Conservation (phyloP, 2,329 filamentous ascomycete species). For the Alternaria arborescens region DNA sequence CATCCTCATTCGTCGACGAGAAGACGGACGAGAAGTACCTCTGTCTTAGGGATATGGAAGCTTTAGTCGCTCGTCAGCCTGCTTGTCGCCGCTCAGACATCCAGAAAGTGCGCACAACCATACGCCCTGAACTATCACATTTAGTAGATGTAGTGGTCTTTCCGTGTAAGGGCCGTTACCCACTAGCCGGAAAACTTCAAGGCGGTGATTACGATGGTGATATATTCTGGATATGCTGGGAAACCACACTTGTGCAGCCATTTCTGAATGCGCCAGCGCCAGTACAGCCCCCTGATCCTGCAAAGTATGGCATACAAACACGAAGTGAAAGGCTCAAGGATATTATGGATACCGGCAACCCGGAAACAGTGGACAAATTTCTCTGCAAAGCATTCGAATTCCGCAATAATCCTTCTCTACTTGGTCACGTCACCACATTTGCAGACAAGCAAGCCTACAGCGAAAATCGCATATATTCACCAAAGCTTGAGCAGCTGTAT, state of each 20-base stretch:
- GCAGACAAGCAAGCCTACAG: conserved; percentile 70
- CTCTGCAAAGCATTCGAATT: conserved; percentile 66
- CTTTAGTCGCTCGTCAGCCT: conserved; percentile 74
- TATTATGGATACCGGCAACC: conserved; percentile 44
- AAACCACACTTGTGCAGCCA: conserved; percentile 68
- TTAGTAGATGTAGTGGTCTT: conserved; percentile 86
- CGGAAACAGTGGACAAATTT: conserved; percentile 55
- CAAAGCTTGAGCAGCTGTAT: conserved; percentile 36
- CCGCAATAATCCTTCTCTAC: conserved; percentile 63
- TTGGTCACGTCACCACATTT: conserved; percentile 71
- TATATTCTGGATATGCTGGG: conserved; percentile 80
- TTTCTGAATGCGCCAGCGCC: conserved; percentile 70
- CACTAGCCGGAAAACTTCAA: conserved; percentile 75
- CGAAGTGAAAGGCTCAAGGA: conserved; percentile 59
- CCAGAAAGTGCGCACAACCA: conserved; percentile 65
- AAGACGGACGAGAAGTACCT: conserved; percentile 63
- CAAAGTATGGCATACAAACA: conserved; percentile 61
- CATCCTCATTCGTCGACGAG: conserved; percentile 64
- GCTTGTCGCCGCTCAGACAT: conserved; percentile 76
- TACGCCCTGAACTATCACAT: conserved; percentile 67
- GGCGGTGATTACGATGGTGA: conserved; percentile 87
- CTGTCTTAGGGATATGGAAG: conserved; percentile 64
- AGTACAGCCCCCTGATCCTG: conserved; percentile 55
- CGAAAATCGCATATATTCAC: conserved; percentile 41
- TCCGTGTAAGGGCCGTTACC: conserved; percentile 65